Percentiles rank a stretch among this genome's conserved stretches.
Conservation (phyloP, 2,329 filamentous ascomycete genomes). For the Colletotrichum cereale region DNA sequence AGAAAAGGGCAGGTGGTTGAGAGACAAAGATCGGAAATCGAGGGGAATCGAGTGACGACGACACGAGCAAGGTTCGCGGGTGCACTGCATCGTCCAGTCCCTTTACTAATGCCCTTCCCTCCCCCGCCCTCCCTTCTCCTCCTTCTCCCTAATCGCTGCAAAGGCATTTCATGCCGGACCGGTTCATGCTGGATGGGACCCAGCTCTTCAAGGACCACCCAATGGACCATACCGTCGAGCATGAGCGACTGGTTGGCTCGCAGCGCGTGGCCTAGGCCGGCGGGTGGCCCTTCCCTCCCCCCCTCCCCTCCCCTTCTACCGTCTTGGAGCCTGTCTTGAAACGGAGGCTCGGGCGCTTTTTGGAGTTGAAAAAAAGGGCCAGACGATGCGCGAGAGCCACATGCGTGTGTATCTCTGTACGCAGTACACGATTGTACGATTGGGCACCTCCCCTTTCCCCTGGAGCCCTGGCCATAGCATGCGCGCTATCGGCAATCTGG, state of each 20-base stretch:
- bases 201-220: not conserved
- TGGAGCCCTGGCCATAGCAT: not conserved
- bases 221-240: not conserved
- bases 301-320: too few species aligned
- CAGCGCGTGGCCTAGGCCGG: slow-evolving; percentile 16
- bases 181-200: slow-evolving; percentile 1
- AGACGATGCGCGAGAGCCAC: not conserved
- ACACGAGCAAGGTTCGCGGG: slow-evolving; percentile 13
- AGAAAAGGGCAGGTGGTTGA: not conserved
- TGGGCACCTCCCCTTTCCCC: too few species aligned
- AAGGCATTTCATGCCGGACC: slow-evolving; percentile 1
- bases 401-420: not conserved
- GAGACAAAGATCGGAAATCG: slow-evolving; percentile 8
- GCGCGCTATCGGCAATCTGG: not conserved
- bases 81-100: not conserved
- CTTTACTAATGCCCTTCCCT: not conserved
- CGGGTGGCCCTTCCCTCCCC: not conserved
- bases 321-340: slow-evolving; percentile 23
- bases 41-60: not conserved
- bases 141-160: not conserved
- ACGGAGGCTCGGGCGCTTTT: slow-evolving; percentile 35
- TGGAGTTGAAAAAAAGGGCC: not conserved
- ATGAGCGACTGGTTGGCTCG: not conserved
- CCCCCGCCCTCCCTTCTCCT: not conserved
- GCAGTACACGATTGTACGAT: too few species aligned